Evolutionary conservation across 768 basidiomycete genomes (phyloP).

Genomic region (Phaeotremella fagi): DNA sequence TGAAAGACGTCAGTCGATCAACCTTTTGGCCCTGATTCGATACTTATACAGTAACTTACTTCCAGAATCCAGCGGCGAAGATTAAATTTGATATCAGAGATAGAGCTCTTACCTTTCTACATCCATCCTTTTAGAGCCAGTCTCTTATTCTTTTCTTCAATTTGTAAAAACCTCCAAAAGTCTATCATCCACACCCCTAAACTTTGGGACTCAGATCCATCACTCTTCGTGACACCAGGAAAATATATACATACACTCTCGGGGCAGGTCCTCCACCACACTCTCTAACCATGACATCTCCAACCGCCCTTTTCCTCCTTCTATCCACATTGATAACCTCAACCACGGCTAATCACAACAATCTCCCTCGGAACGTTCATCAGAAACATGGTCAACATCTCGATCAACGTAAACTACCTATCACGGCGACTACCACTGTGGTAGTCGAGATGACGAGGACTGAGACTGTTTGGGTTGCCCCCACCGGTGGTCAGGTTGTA

Average conservation of each 20-base stretch:
- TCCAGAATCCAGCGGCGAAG: too few species aligned
- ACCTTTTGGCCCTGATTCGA: too few species aligned
- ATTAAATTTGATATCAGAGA: too few species aligned
- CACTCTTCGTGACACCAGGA: not conserved
- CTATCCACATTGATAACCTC: not conserved
- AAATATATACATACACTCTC: not conserved
- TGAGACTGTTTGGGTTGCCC: slow-evolving; percentile 35
- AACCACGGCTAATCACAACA: not conserved
- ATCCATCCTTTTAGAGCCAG: too few species aligned
- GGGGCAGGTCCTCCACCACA: not conserved
- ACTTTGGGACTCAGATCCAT: too few species aligned
- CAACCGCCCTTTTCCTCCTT: not conserved
- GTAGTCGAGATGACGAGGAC: slow-evolving; percentile 38
- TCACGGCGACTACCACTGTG: slow-evolving; percentile 45
- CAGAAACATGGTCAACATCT: slow-evolving; percentile 6
- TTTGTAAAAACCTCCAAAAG: too few species aligned
- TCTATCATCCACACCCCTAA: too few species aligned
- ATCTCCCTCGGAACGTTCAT: not conserved
- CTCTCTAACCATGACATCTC: not conserved
- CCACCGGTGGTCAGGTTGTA: slow-evolving; percentile 33
- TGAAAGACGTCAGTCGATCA: too few species aligned
- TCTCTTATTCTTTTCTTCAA: too few species aligned
- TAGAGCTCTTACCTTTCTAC: too few species aligned
- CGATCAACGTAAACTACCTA: slow-evolving; percentile 38
- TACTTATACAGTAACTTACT: too few species aligned